Percentiles rank a stretch among this genome's conserved stretches.
phyloP scores from a whole-genome alignment of 78 protist genomes.

The Dictyostelium citrinum region DNA sequence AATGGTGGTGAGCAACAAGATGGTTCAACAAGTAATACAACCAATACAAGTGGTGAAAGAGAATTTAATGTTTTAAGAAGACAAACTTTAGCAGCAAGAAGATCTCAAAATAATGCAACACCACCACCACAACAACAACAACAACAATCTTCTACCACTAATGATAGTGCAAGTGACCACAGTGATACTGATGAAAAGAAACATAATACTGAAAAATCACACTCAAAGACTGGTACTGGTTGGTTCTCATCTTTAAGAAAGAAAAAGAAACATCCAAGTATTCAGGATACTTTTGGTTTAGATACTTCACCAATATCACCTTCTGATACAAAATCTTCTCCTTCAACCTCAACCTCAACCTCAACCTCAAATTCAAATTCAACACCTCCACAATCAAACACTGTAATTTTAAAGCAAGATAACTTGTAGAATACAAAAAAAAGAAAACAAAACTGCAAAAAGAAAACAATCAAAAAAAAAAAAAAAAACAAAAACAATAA shows the following conservation, averaged over 20 bases:
- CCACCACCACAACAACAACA: not conserved
- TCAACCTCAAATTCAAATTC: not conserved
- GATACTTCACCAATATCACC: not conserved
- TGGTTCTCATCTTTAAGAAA: conserved; percentile 64
- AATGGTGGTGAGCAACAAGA: not conserved
- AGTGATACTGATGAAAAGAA: not conserved
- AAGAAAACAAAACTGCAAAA: not conserved
- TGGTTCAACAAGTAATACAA: not conserved
- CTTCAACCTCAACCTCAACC: not conserved
- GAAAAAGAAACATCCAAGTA: conserved; percentile 59
- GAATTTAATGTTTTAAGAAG: conserved; percentile 39
- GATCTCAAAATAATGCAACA: not conserved
- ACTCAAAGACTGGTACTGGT: not conserved
- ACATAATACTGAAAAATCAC: not conserved
- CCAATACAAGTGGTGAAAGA: conserved; percentile 43
- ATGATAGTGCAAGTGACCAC: not conserved
- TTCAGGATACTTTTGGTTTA: conserved; percentile 20
- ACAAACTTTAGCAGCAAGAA: conserved; percentile 20
- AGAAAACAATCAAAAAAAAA: not conserved
- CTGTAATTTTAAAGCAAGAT: conserved; percentile 42
- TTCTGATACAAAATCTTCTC: not conserved
- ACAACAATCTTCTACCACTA: not conserved
- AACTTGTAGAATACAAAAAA: not conserved
- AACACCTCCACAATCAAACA: not conserved
- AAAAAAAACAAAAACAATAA: not conserved